Percentiles rank a stretch among this genome's conserved stretches.
phyloP scores from a whole-genome alignment of 345 rosid genomes.

The Euclidium syriacum region DNA sequence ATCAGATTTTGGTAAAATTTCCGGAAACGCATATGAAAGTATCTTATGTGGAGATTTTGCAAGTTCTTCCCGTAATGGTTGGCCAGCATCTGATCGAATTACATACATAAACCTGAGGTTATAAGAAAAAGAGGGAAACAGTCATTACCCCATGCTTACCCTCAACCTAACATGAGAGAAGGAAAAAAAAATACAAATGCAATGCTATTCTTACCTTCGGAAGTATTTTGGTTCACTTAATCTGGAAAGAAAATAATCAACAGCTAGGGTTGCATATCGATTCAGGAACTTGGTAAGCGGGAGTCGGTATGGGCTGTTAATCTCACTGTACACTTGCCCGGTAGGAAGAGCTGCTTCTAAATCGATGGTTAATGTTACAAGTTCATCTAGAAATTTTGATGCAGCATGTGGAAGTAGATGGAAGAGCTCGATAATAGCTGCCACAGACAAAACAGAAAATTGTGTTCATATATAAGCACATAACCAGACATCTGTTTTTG shows the following conservation, averaged over 20 bases:
- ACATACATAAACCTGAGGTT: constrained; percentile 80
- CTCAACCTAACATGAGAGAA: neutral
- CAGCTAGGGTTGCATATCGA: constrained; percentile 90
- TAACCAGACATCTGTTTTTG: constrained; percentile 1
- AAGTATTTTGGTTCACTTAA: constrained; percentile 87
- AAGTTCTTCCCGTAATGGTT: constrained; percentile 91
- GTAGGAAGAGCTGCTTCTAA: constrained; percentile 88
- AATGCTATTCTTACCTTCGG: constrained; percentile 56
- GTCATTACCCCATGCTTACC: constrained; percentile 8
- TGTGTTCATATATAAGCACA: constrained; percentile 14
- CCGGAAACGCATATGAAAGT: constrained; percentile 80
- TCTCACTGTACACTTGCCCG: constrained; percentile 88
- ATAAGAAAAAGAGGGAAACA: constrained; percentile 2
- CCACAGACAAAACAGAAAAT: constrained; percentile 28
- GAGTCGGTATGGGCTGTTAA: constrained; percentile 95
- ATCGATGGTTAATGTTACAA: constrained; percentile 82
- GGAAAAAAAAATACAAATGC: neutral
- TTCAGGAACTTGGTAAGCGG: constrained; percentile 92
- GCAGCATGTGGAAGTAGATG: constrained; percentile 97
- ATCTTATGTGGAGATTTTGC: constrained; percentile 91
- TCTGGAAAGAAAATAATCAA: constrained; percentile 93
- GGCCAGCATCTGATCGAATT: constrained; percentile 93
- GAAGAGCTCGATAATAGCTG: constrained; percentile 98
- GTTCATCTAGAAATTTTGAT: constrained; percentile 88
- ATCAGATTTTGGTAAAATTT: constrained; percentile 42